Conservation (phyloP, 2,329 filamentous ascomycete genomes). For the Fusarium albidum region DNA sequence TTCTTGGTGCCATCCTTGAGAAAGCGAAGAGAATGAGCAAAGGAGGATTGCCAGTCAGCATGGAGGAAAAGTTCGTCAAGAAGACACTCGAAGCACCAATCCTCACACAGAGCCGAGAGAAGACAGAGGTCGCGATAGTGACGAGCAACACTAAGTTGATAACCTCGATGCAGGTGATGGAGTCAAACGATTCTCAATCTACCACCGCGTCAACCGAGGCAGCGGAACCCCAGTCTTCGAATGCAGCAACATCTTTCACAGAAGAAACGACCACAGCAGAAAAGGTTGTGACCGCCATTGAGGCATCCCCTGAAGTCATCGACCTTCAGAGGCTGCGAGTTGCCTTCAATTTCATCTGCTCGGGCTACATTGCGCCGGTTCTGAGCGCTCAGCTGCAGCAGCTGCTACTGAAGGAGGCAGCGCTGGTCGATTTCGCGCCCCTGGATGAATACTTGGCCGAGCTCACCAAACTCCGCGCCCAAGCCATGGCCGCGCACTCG, state of each 20-base stretch:
- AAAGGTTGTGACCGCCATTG: slow-evolving; percentile 51
- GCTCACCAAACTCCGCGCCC: slow-evolving; percentile 72
- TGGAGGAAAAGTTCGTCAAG: slow-evolving; percentile 86
- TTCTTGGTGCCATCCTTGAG: slow-evolving; percentile 68
- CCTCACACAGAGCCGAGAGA: slow-evolving; percentile 69
- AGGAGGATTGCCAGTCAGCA: slow-evolving; percentile 73
- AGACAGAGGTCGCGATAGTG: slow-evolving; percentile 16
- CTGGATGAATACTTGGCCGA: slow-evolving; percentile 75
- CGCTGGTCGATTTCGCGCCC: slow-evolving; percentile 69
- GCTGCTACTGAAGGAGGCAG: slow-evolving; percentile 46
- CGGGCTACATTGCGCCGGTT: slow-evolving; percentile 63
- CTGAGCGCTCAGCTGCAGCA: slow-evolving; percentile 54
- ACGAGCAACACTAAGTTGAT: slow-evolving; percentile 29
- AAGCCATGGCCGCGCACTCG: slow-evolving; percentile 74
- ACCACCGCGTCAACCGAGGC: slow-evolving; percentile 48
- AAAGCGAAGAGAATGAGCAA: slow-evolving; percentile 78
- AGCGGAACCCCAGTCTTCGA: slow-evolving; percentile 53
- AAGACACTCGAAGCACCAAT: slow-evolving; percentile 80
- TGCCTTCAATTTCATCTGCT: slow-evolving; percentile 70
- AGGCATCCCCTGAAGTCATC: slow-evolving; percentile 58
- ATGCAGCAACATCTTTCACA: slow-evolving; percentile 54
- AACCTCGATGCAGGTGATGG: slow-evolving; percentile 31
- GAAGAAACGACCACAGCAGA: slow-evolving; percentile 45
- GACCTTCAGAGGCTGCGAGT: slow-evolving; percentile 70
- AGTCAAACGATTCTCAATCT: slow-evolving; percentile 52